Conservation (phyloP, 495 filamentous ascomycete species). For the Pseudoneurospora amorphoporcata region DNA sequence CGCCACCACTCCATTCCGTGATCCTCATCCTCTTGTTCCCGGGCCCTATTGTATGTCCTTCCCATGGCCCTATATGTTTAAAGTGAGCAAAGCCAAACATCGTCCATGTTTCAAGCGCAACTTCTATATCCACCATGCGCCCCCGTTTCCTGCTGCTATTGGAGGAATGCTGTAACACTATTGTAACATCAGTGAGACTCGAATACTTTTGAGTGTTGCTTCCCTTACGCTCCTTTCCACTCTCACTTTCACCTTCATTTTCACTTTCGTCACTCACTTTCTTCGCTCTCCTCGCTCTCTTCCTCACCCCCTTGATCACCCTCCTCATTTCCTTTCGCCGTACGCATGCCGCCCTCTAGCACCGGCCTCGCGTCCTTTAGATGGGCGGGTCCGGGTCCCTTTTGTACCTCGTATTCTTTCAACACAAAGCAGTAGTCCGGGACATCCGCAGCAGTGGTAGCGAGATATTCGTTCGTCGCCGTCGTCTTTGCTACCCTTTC, state of each 20-base stretch:
- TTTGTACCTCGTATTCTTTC: not conserved
- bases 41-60: not conserved
- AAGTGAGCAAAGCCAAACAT: not conserved
- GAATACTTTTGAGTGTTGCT: not conserved
- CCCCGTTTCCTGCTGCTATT: not conserved
- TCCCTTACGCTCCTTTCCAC: not conserved
- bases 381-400: not conserved
- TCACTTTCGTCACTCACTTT: not conserved
- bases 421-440: too few species aligned
- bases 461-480: too few species aligned
- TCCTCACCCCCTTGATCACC: not conserved
- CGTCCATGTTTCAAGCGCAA: not conserved
- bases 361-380: not conserved
- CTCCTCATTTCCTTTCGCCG: not conserved
- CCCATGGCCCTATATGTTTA: not conserved
- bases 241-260: not conserved
- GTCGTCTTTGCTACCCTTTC: too few species aligned
- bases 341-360: not conserved
- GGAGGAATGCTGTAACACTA: not conserved
- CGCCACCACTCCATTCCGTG: not conserved
- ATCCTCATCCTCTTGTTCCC: not conserved
- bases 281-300: not conserved
- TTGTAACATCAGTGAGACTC: not conserved
- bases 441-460: too few species aligned
- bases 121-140: not conserved